These are phyloP conservation scores for Diplogelasinospora grovesii DNA, from an alignment of 495 filamentous ascomycete species.

Conservation along the genomic window DNA sequence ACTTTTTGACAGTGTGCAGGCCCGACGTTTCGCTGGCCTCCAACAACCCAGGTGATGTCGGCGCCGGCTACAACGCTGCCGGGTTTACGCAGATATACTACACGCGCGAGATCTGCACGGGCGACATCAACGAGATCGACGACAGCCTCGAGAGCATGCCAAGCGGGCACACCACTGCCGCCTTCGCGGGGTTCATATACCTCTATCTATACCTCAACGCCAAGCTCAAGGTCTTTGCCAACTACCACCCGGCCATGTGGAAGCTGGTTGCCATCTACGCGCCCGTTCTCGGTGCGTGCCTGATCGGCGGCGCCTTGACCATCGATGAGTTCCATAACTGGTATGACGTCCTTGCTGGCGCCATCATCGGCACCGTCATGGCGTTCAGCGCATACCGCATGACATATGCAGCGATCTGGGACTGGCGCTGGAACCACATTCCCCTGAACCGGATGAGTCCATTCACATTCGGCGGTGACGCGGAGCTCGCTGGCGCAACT, in stretches of 20 bases:
- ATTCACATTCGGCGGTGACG: constrained; percentile 22
- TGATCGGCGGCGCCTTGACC: constrained; percentile 53
- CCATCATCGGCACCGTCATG: constrained; percentile 49
- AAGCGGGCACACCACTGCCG: constrained; percentile 51
- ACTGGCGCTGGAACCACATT: constrained; percentile 51
- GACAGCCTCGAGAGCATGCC: constrained; percentile 54
- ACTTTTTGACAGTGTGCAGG: constrained; percentile 52
- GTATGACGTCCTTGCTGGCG: constrained; percentile 54
- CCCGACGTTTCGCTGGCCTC: constrained; percentile 38
- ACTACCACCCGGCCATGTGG: constrained; percentile 58
- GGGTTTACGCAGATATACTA: constrained; percentile 41
- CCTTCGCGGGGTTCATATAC: constrained; percentile 53
- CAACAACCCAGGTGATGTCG: constrained; percentile 20
- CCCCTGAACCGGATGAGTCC: constrained; percentile 36
- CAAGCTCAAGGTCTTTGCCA: constrained; percentile 55
- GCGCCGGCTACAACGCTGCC: constrained; percentile 12
- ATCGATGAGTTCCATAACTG: constrained; percentile 58
- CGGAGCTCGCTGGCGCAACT: constrained; percentile 32
- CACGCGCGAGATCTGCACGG: constrained; percentile 42
- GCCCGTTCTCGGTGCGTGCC: constrained; percentile 50
- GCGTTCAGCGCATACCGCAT: constrained; percentile 52
- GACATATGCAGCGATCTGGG: constrained; percentile 52
- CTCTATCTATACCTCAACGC: constrained; percentile 59
- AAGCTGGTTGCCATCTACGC: constrained; percentile 51
- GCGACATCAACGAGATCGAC: constrained; percentile 36